These are phyloP conservation scores for Talaromyces ruber DNA, from an alignment of 495 filamentous ascomycete species.

Conservation along the genomic window DNA sequence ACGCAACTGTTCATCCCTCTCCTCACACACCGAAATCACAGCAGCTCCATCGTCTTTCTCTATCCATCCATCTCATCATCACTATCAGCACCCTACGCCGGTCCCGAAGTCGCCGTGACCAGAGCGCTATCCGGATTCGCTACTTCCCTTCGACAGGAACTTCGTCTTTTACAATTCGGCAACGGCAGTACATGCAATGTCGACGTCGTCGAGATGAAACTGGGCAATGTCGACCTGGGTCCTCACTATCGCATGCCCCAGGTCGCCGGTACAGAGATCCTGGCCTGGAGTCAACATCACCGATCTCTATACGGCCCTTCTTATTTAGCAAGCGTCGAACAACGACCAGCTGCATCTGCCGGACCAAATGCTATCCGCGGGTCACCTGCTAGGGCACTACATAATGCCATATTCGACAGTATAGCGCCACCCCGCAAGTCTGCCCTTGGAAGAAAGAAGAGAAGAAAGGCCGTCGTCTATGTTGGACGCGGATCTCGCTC, in stretches of 20 bases:
- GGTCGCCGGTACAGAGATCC: constrained; percentile 50
- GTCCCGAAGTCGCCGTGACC: constrained; percentile 69
- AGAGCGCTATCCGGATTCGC: constrained; percentile 76
- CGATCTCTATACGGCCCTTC: constrained; percentile 32
- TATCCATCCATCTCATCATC: constrained; percentile 79
- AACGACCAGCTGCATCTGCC: constrained; percentile 32
- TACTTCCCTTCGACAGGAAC: constrained; percentile 64
- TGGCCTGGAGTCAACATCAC: constrained; percentile 54
- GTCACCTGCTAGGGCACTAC: constrained; percentile 62
- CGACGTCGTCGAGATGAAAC: constrained; percentile 71
- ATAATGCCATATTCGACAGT: constrained; percentile 83
- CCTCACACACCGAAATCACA: constrained; percentile 45
- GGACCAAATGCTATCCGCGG: constrained; percentile 45
- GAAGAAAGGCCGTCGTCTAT: constrained; percentile 47
- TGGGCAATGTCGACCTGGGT: constrained; percentile 75
- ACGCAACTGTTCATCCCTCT: constrained; percentile 81
- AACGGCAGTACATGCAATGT: constrained; percentile 48
- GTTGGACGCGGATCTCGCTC: constrained; percentile 73
- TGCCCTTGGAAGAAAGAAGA: constrained; percentile 27
- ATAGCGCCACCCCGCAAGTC: constrained; percentile 41
- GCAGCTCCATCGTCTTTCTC: constrained; percentile 63
- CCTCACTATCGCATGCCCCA: constrained; percentile 31
- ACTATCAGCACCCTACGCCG: constrained; percentile 75
- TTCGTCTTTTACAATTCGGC: constrained; percentile 33
- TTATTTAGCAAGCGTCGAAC: constrained; percentile 35